Evolutionary conservation across 352 stramenopile species (phyloP), one percentile per base, ranked within the genome.

Genomic region (Phytophthora fragariaefolia): DNA sequence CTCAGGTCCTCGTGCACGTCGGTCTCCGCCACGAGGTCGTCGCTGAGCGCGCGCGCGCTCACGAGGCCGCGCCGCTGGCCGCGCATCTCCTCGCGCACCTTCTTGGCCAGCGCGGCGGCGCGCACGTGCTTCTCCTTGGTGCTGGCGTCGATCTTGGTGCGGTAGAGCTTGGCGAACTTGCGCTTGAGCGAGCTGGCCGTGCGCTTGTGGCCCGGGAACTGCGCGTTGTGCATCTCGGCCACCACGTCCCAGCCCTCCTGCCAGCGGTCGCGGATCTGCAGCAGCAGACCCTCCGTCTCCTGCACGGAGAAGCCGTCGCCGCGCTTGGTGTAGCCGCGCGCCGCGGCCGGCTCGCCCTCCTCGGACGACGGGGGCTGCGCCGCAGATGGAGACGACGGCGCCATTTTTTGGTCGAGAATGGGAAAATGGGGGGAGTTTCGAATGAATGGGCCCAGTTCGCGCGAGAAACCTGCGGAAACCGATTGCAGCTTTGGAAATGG

Each of bases 121-220:
- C 71, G 57, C 5, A 58, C 71, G 27, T 75, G 66, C 28, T 79
- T 75, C 18, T 74, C 61, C 34, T 72, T 76, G 2, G 58, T 70
- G 7, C 20, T 55, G 2, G 52, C 22, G 23, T 69, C 45, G 26
- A 73, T 46, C 34, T 72, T 79, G 22, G 57, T 63, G 43, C 71
- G 71, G 40, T 79, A 79, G 24, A 79, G 66, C 53, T 75, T 76
- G 12, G 66, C 59, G 50, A 79, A 79, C 46, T 79, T 79, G 58
- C 66, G 66, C 58, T 79, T 79, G 51, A 79, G 66, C 22, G 71
- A 79, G 32, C 66, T 54, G n/a, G 61, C 56, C 3, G 66, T 73
- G 38, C 71, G 66, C 12, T 71, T 70, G 63, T 76, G 71, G 20
- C 71, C 71, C 4, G 71, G 71, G 34, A 76, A 79, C 43, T 75